Percentiles rank a stretch among this genome's conserved stretches.
Evolutionary conservation across 2,329 filamentous ascomycete species (phyloP).

Genomic region (Fusarium sp.): DNA sequence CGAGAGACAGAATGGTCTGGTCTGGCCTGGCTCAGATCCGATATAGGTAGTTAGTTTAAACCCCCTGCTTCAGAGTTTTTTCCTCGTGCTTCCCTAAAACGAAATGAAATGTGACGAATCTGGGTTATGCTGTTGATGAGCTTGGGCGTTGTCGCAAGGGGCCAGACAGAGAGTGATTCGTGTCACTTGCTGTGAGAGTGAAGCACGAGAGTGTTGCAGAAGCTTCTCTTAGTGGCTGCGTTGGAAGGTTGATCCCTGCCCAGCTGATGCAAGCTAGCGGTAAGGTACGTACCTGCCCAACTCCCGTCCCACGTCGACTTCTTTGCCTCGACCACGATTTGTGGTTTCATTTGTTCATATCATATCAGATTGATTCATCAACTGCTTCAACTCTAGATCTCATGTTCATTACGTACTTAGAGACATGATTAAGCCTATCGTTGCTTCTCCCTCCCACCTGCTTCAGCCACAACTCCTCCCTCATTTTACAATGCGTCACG

Average conservation of each 20-base stretch:
- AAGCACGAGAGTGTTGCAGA: slow-evolving; percentile 3
- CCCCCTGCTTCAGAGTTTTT: background rate
- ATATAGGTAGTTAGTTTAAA: background rate
- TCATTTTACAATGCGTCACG: background rate
- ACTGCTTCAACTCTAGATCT: background rate
- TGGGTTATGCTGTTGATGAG: slow-evolving; percentile 3
- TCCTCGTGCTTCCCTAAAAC: background rate
- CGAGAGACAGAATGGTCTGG: slow-evolving; percentile 3
- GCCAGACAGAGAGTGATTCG: slow-evolving; percentile 14
- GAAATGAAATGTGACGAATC: background rate
- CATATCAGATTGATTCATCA: background rate
- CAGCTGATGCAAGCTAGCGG: slow-evolving; percentile 15
- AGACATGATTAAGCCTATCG: background rate
- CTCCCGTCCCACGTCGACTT: background rate
- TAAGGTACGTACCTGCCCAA: slow-evolving; percentile 5
- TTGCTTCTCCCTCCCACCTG: background rate
- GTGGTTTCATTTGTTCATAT: background rate
- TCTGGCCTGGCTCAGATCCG: background rate
- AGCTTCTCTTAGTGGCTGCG: slow-evolving; percentile 3
- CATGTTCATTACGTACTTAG: background rate
- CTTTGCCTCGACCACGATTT: background rate
- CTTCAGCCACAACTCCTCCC: background rate
- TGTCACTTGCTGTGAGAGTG: slow-evolving; percentile 25
- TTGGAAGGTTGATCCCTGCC: slow-evolving; percentile 33
- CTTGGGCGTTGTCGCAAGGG: slow-evolving; percentile 14